Base-by-base conservation (phyloP, 352 stramenopile species). In the Pythium phragmitis region DNA sequence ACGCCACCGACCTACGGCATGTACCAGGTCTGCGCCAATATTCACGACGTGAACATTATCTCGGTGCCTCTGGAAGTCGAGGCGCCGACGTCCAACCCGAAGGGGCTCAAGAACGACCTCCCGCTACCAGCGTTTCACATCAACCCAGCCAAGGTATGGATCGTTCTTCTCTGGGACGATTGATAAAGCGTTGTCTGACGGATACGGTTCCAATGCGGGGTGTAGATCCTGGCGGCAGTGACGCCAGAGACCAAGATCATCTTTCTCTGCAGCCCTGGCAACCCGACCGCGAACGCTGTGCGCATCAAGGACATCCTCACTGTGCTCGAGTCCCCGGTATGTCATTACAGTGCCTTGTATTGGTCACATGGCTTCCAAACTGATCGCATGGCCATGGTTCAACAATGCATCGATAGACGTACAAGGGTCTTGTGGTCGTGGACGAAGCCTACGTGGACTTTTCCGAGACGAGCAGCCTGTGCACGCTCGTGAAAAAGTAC, bases 381-480 rank as follows among this genome's bases (percentile, higher is more conserved):
- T 42, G 11, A 42, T 16, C 37, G 9, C 37, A 42, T 42, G 37
- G 7, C 14, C 37, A 16, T 42, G 37, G 37, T 6, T 16, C 1
- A 42, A 16, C 1, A 30, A 30, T 30, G 26, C 4, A 30, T 30
- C 26, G 26, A 28, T 26, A 92, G 80, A 75, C 77, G 41, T 96
- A 94, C 69, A 89, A 87, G 75, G 90, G 93, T 30, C 89, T 99
- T 36, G 88, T 99, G n/a, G 95, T 99, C 34, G 96, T 99, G 16
- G 97, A 99, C 68, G 97, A 99, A 76, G 97, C 97, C 0, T 99
- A 99, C 75, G 88, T 99, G 26, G 97, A 99, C 74, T 99, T 99
- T 74, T 83, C 85, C 8, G 80, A 88, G 13, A 75, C 74, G 9
- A 58, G 72, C 11, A 95, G 85, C 37, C 72, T 94, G 28, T 92